Percentiles rank a stretch among this genome's conserved stretches.
Evolutionary conservation across 441 rosid genomes (phyloP).

Genomic region (Viola pubescens): DNA sequence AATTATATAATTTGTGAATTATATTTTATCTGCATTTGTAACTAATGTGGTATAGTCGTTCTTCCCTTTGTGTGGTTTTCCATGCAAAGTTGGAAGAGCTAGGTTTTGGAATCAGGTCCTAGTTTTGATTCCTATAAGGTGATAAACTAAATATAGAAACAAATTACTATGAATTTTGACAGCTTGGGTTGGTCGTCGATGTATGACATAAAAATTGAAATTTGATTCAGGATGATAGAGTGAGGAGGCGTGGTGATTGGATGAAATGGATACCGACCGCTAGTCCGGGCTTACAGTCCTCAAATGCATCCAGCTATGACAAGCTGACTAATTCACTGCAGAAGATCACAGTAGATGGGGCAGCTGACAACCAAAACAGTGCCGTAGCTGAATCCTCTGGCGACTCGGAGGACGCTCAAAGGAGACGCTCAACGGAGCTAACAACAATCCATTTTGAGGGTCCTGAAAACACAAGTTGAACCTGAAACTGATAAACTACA

Average conservation of each 20-base stretch:
- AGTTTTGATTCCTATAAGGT: too few relatives aligned
- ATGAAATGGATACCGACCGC: slow-evolving; percentile 34
- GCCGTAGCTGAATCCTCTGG: slow-evolving; percentile 2
- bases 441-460: slow-evolving; percentile 12
- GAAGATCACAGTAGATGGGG: slow-evolving; percentile 30
- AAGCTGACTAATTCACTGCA: slow-evolving; percentile 29
- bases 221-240: slow-evolving; percentile 44
- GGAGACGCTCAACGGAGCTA: slow-evolving; percentile 5
- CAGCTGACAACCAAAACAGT: slow-evolving; percentile 14
- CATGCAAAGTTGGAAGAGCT: too few relatives aligned
- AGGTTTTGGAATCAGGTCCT: too few relatives aligned
- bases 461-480: slow-evolving; percentile 11
- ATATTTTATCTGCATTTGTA: too few relatives aligned
- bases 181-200: not conserved
- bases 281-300: slow-evolving; percentile 21
- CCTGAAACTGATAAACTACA: slow-evolving; percentile 12
- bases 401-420: too few relatives aligned
- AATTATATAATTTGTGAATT: too few relatives aligned
- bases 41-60: too few relatives aligned
- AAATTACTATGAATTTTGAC: not conserved
- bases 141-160: not conserved
- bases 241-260: slow-evolving; percentile 66
- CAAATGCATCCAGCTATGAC: slow-evolving; percentile 18
- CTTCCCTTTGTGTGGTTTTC: too few relatives aligned
- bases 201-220: not conserved